Conservation (phyloP, 1,284 basidiomycete genomes). For the Sanguinoderma infundibulare region DNA sequence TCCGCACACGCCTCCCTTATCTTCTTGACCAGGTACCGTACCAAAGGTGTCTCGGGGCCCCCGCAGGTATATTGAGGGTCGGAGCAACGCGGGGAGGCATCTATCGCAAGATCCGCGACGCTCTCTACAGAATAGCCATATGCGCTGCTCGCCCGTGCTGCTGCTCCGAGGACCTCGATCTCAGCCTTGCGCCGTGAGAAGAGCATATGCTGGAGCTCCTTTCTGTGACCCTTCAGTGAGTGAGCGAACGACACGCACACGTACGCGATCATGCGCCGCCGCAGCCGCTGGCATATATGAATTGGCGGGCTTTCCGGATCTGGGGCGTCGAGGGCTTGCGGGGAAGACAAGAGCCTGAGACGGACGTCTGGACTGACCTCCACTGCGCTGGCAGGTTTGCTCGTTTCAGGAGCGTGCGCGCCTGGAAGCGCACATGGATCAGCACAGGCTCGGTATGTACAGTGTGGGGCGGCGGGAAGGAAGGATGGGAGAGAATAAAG, state of each 20-base stretch:
- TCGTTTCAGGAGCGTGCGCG: conserved; percentile 65
- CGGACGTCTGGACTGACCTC: conserved; percentile 55
- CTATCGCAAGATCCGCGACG: conserved; percentile 10
- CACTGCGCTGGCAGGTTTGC: conserved; percentile 61
- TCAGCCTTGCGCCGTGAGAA: conserved; percentile 85
- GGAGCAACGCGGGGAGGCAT: neutral
- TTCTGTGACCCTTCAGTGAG: conserved; percentile 48
- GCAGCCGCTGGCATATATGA: neutral
- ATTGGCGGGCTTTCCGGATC: neutral
- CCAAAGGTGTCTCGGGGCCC: conserved; percentile 25
- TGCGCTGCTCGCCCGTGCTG: too few species aligned
- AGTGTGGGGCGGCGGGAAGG: neutral
- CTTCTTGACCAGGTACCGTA: conserved; percentile 32
- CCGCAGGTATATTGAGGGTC: conserved; percentile 7
- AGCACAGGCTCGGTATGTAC: neutral
- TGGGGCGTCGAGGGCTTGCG: neutral
- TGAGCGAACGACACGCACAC: too few species aligned
- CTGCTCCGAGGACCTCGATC: conserved; percentile 73
- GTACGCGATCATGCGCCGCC: neutral
- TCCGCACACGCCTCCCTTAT: conserved; percentile 24
- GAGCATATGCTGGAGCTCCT: conserved; percentile 80
- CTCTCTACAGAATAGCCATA: conserved; percentile 1
- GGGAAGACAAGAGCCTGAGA: too few species aligned
- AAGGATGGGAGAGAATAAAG: neutral
- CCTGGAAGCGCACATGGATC: conserved; percentile 47